These are phyloP conservation scores for Crithidia brevicula DNA, from an alignment of 208 protist genomes.

Conservation along the genomic window DNA sequence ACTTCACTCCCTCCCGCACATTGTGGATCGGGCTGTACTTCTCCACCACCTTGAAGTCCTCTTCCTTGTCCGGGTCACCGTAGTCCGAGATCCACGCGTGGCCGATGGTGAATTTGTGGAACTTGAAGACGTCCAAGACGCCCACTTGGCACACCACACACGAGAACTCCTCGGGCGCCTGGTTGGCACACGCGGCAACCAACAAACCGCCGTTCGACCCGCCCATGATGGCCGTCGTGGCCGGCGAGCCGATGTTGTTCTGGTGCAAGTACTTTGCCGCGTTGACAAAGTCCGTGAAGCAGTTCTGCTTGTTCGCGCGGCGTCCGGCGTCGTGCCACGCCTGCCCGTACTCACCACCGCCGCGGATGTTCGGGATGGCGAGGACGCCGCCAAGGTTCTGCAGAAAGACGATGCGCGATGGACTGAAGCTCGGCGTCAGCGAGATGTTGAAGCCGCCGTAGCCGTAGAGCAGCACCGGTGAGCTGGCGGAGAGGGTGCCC, in stretches of 20 bases:
- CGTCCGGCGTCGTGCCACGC: slow-evolving; percentile 93
- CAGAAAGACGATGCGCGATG: slow-evolving; percentile 80
- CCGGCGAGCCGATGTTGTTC: slow-evolving; percentile 74
- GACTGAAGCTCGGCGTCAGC: slow-evolving; percentile 81
- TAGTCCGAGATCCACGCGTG: slow-evolving; percentile 94
- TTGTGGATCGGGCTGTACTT: slow-evolving; percentile 97
- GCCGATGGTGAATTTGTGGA: slow-evolving; percentile 96
- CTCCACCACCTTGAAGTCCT: slow-evolving; percentile 93
- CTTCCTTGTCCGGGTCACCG: slow-evolving; percentile 89
- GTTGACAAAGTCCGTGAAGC: slow-evolving; percentile 88
- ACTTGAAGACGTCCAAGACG: slow-evolving; percentile 96
- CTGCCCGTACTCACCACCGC: slow-evolving; percentile 95
- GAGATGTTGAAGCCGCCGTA: slow-evolving; percentile 96
- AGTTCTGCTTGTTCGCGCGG: slow-evolving; percentile 87
- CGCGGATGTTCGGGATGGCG: slow-evolving; percentile 94
- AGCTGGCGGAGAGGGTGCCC: slow-evolving; percentile 55
- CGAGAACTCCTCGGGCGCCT: slow-evolving; percentile 86
- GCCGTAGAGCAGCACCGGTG: slow-evolving; percentile 91
- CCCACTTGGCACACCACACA: slow-evolving; percentile 90
- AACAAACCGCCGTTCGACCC: slow-evolving; percentile 96
- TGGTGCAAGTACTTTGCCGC: slow-evolving; percentile 79
- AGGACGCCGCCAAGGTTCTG: slow-evolving; percentile 84
- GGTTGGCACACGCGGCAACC: slow-evolving; percentile 88
- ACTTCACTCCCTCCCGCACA: slow-evolving; percentile 68
- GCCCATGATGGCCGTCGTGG: slow-evolving; percentile 91